These are phyloP conservation scores for Camelina sativa DNA, from an alignment of 345 rosid genomes.

Conservation along the genomic window DNA sequence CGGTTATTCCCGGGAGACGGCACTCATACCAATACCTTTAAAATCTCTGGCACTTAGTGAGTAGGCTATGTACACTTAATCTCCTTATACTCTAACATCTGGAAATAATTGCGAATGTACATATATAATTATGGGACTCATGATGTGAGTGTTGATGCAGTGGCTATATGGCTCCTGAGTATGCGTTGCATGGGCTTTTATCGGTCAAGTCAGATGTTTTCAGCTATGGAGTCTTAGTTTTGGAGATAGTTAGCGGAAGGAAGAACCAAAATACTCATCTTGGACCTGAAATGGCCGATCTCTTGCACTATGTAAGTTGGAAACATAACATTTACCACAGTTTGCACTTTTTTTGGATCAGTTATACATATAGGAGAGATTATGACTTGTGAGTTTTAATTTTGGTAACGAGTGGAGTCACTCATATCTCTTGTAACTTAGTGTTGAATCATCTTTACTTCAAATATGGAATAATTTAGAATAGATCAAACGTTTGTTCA, in stretches of 20 bases:
- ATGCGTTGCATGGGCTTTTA: conserved; percentile 80
- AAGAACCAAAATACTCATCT: conserved; percentile 62
- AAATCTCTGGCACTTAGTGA: conserved; percentile 86
- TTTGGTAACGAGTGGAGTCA: too few relatives aligned
- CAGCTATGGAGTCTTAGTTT: conserved; percentile 79
- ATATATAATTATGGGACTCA: neutral
- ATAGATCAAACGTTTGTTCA: neutral
- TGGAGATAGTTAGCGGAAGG: conserved; percentile 90
- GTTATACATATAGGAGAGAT: too few relatives aligned
- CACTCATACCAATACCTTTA: conserved; percentile 74
- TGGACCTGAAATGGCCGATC: conserved; percentile 63
- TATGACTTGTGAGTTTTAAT: too few relatives aligned
- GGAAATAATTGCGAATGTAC: neutral
- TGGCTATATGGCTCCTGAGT: conserved; percentile 97
- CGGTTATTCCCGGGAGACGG: conserved; percentile 87
- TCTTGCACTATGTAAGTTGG: conserved; percentile 77
- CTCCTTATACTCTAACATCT: neutral
- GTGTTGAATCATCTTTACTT: too few relatives aligned
- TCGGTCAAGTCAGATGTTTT: conserved; percentile 87
- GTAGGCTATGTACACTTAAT: conserved; percentile 43
- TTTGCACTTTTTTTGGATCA: too few relatives aligned
- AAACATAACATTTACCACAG: conserved; percentile 12
- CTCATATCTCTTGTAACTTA: too few relatives aligned
- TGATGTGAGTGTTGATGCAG: conserved; percentile 51
- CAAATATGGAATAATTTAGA: too few relatives aligned